phyloP scores from a whole-genome alignment of 805 yeast species.

The Myxozyma nipponensis region DNA sequence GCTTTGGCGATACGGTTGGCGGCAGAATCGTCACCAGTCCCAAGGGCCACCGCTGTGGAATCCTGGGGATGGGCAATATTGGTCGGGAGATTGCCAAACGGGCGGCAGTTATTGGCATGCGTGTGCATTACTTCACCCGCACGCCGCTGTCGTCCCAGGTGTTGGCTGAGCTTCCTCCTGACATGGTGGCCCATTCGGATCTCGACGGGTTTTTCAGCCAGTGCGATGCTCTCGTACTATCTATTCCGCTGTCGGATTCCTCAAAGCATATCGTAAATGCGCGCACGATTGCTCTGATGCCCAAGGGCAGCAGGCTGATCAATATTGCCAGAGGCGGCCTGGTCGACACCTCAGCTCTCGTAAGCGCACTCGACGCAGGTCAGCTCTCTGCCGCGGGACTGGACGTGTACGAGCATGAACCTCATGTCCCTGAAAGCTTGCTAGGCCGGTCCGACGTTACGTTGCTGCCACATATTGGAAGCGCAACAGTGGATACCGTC shows the following conservation, averaged over 20 bases:
- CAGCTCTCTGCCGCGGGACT: conserved; percentile 52
- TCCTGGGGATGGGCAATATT: conserved; percentile 62
- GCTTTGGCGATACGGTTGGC: conserved; percentile 7
- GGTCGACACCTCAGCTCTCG: conserved; percentile 51
- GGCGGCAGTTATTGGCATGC: conserved; percentile 48
- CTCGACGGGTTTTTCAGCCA: conserved; percentile 48
- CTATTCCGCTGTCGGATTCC: conserved; percentile 49
- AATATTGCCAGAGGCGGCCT: conserved; percentile 62
- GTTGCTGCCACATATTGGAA: conserved; percentile 55
- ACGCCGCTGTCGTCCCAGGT: conserved; percentile 44
- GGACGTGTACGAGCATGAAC: conserved; percentile 59
- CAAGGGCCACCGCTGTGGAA: conserved; percentile 48
- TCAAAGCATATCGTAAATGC: conserved; percentile 50
- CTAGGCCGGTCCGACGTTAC: conserved; percentile 45
- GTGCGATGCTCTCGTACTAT: conserved; percentile 49
- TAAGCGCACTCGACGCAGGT: conserved; percentile 47
- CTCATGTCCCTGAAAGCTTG: conserved; percentile 48
- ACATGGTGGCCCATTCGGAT: conserved; percentile 38
- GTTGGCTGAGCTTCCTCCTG: conserved; percentile 39
- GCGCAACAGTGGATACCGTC: conserved; percentile 38
- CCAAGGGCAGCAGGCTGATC: conserved; percentile 50
- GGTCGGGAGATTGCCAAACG: conserved; percentile 55
- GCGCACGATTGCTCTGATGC: conserved; percentile 46
- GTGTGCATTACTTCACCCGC: conserved; percentile 52
- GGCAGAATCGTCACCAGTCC: conserved; percentile 3